Evolutionary conservation across 2,329 filamentous ascomycete species (phyloP).

Genomic region (Zymoseptoria tritici): DNA sequence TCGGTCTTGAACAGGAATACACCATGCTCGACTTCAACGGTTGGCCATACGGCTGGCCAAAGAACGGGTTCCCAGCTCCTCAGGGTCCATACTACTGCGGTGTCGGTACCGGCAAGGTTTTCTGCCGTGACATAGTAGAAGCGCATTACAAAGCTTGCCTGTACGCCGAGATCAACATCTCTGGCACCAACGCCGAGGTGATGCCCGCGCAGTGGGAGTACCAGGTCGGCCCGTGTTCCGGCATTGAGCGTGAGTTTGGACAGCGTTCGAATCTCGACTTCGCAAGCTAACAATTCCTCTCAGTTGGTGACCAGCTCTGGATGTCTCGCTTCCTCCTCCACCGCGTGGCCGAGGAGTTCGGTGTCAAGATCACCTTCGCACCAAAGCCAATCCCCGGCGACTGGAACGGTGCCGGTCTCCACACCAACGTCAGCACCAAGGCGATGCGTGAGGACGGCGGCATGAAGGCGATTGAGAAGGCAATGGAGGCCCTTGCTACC

Average conservation of each 20-base stretch:
- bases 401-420: conserved; percentile 94
- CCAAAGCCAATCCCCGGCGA: conserved; percentile 93
- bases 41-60: conserved; percentile 88
- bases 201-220: conserved; percentile 98
- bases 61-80: conserved; percentile 80
- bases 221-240: conserved; percentile 85
- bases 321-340: conserved; percentile 80
- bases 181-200: conserved; percentile 97
- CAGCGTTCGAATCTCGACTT: background rate
- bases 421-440: conserved; percentile 88
- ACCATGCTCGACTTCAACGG: conserved; percentile 79
- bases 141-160: conserved; percentile 86
- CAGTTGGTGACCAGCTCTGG: conserved; percentile 95
- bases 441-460: conserved; percentile 85
- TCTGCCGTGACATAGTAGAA: conserved; percentile 96
- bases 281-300: conserved; percentile 2
- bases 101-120: conserved; percentile 94
- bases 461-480: conserved; percentile 83
- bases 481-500: conserved; percentile 53
- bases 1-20: conserved; percentile 97
- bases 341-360: conserved; percentile 93
- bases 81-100: conserved; percentile 97
- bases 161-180: conserved; percentile 86
- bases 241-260: conserved; percentile 64
- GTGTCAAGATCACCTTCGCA: conserved; percentile 87